These are phyloP conservation scores for Clitopilus passeckerianus DNA, from an alignment of 768 basidiomycete species.

Conservation along the genomic window DNA sequence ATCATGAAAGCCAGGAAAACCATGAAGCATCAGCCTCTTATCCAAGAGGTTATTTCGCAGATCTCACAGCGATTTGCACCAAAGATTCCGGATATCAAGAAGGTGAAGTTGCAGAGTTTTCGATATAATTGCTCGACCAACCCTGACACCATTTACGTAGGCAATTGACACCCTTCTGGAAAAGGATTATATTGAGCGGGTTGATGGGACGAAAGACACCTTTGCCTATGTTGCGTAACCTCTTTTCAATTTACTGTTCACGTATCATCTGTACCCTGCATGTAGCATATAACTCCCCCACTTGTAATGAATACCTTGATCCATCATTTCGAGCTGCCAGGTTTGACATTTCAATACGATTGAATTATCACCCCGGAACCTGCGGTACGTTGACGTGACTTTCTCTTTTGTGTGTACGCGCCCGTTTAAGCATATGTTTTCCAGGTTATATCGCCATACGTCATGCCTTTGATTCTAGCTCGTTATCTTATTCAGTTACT, in stretches of 20 bases:
- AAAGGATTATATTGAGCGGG: constrained; percentile 97
- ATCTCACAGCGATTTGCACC: constrained; percentile 86
- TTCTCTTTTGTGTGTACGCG: no score
- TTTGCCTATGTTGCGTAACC: constrained; percentile 71
- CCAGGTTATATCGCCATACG: no score
- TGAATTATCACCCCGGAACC: no score
- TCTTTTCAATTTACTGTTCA: constrained; percentile 2
- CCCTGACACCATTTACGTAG: constrained; percentile 28
- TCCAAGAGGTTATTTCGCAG: constrained; percentile 87
- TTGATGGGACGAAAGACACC: constrained; percentile 86
- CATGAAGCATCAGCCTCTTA: constrained; percentile 89
- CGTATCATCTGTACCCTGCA: constrained; percentile 7
- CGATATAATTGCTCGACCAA: background rate
- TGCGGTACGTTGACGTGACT: no score
- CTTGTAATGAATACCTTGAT: background rate
- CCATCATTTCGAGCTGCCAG: background rate
- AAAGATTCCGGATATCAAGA: constrained; percentile 95
- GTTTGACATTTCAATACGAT: background rate
- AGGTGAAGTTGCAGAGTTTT: constrained; percentile 42
- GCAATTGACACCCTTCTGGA: constrained; percentile 90
- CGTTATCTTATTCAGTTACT: no score
- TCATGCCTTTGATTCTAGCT: no score
- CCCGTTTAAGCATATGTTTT: no score
- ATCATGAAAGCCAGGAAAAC: constrained; percentile 96
- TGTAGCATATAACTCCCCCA: constrained; percentile 35